Conservation (phyloP, 768 basidiomycete genomes). For the Termitomyces sp. region DNA sequence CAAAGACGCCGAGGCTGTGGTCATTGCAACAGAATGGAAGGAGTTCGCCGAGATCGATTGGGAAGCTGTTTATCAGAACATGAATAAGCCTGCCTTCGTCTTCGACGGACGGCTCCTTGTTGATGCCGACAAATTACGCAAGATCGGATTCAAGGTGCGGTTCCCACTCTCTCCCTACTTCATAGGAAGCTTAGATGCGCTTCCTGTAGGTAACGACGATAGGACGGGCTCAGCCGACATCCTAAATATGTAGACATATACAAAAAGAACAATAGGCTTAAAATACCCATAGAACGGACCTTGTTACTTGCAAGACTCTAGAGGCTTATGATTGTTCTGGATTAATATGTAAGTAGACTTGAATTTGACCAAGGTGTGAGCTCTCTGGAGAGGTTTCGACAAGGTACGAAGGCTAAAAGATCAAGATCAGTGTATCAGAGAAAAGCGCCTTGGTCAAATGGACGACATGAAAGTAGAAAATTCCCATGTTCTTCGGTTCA, state of each 20-base stretch:
- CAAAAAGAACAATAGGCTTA: not conserved
- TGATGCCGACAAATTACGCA: constrained; percentile 68
- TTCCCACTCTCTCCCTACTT: constrained; percentile 2
- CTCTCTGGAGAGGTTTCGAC: not conserved
- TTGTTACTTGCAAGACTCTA: constrained; percentile 3
- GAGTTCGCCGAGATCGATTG: constrained; percentile 94
- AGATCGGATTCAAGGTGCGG: constrained; percentile 86
- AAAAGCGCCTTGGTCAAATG: no score
- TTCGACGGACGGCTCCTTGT: constrained; percentile 92
- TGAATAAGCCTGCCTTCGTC: constrained; percentile 98
- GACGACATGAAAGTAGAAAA: no score
- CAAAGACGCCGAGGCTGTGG: constrained; percentile 84
- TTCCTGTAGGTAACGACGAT: constrained; percentile 47
- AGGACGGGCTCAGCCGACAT: constrained; percentile 30
- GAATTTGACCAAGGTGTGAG: not conserved
- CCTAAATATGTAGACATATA: constrained; percentile 1
- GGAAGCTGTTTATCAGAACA: constrained; percentile 74
- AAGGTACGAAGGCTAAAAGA: not conserved
- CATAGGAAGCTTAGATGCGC: not conserved
- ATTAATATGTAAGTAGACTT: not conserved
- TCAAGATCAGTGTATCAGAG: not conserved
- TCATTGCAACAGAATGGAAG: constrained; percentile 97
- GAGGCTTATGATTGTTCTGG: not conserved
- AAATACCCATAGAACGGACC: constrained; percentile 13
- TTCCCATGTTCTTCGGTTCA: no score